phyloP scores from a whole-genome alignment of 2,329 filamentous ascomycete genomes.

The Aureobasidium sp. region DNA sequence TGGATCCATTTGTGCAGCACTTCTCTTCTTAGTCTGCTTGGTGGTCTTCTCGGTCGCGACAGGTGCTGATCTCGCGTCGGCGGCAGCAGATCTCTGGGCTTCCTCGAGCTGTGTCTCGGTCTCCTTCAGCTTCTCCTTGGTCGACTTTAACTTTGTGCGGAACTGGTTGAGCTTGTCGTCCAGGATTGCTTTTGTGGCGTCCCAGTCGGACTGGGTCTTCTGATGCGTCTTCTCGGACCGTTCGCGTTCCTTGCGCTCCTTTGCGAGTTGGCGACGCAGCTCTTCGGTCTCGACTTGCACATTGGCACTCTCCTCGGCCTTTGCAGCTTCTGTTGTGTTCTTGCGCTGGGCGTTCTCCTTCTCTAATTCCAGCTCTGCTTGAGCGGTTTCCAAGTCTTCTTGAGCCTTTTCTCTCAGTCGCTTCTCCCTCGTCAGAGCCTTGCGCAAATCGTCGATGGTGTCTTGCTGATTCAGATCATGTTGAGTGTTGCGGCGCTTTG shows the following conservation, averaged over 20 bases:
- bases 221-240: conserved; percentile 47
- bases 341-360: conserved; percentile 25
- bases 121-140: conserved; percentile 68
- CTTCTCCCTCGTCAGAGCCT: conserved; percentile 40
- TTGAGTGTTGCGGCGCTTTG: conserved; percentile 44
- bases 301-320: conserved; percentile 35
- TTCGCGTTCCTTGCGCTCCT: conserved; percentile 46
- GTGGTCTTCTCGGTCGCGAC: conserved; percentile 25
- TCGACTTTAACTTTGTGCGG: conserved; percentile 60
- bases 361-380: conserved; percentile 29
- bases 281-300: conserved; percentile 39
- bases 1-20: conserved; percentile 38
- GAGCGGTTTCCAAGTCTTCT: conserved; percentile 28
- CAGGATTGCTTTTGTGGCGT: conserved; percentile 56
- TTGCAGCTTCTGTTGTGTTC: conserved; percentile 33
- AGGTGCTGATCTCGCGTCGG: conserved; percentile 24
- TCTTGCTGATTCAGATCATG: conserved; percentile 39
- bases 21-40: conserved; percentile 38
- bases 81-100: conserved; percentile 31
- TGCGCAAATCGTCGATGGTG: conserved; percentile 39
- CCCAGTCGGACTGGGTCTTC: conserved; percentile 53
- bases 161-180: conserved; percentile 65
- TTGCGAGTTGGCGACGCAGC: conserved; percentile 44
- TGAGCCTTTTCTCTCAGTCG: conserved; percentile 38
- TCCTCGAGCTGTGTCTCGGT: conserved; percentile 45